Conservation (phyloP, 2,329 filamentous ascomycete species). For the Cucurbitaria berberidis region DNA sequence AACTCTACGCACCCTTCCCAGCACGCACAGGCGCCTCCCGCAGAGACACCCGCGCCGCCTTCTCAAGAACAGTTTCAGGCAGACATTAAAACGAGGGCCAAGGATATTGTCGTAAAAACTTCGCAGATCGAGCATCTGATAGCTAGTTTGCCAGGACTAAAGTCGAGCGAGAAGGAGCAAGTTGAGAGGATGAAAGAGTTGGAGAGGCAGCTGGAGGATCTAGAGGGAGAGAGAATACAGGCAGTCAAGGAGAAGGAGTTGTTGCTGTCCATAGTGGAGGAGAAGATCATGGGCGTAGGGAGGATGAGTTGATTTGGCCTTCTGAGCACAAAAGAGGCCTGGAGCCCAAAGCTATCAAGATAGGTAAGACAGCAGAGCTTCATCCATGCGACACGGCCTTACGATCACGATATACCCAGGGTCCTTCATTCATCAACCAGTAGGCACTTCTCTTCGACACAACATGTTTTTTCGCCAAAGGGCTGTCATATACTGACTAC, state of each 20-base stretch:
- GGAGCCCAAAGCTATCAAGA: not conserved
- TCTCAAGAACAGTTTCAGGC: slow-evolving; percentile 62
- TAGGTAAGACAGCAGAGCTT: not conserved
- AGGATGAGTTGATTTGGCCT: slow-evolving; percentile 21
- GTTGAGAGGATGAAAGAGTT: slow-evolving; percentile 62
- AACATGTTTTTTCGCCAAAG: no score
- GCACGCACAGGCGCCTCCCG: slow-evolving; percentile 12
- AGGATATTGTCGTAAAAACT: slow-evolving; percentile 78
- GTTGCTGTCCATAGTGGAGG: slow-evolving; percentile 54
- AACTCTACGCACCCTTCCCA: slow-evolving; percentile 16
- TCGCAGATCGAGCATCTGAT: slow-evolving; percentile 83
- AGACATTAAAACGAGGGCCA: slow-evolving; percentile 74
- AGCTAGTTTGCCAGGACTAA: slow-evolving; percentile 75
- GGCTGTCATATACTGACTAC: no score
- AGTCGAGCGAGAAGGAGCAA: slow-evolving; percentile 79
- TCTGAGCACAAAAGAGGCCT: not conserved
- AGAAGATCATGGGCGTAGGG: slow-evolving; percentile 50
- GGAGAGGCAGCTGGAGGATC: slow-evolving; percentile 51
- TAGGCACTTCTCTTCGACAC: not conserved
- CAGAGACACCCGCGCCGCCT: slow-evolving; percentile 16
- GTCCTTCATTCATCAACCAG: not conserved
- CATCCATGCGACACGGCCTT: not conserved
- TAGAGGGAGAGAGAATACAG: slow-evolving; percentile 50
- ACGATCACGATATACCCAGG: not conserved
- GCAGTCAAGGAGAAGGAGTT: slow-evolving; percentile 52